Evolutionary conservation across 2,329 filamentous ascomycete species (phyloP), one percentile per base, ranked within the genome.

Genomic region (Alternaria sp.): DNA sequence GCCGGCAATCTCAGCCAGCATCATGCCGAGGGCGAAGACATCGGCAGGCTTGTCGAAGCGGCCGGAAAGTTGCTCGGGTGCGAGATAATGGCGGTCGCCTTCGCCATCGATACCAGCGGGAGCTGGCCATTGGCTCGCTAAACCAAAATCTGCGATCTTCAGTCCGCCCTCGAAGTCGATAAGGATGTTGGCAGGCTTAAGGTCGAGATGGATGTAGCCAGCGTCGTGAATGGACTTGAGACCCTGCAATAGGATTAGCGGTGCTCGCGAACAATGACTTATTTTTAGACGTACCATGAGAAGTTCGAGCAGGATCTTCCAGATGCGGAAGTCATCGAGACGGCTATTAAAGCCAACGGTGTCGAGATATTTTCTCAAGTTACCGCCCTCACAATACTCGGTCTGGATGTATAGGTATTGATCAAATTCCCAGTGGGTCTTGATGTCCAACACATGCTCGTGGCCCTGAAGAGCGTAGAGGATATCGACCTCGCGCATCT

Each of bases 251-350:
- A 58, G n/a, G 46, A 62, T 80, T 67, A 75, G 71, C 53, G 49
- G 11, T 53, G 39, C 23, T 17, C 17, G 33, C 36, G 49, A 23
- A 13, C 33, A 46, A 40, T 48, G 37, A 23, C 39, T 17, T 23
- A 11, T 5, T 6, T 6, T 21, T 21, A 60, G 44, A 82, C 90
- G 80, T 86, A 95, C 92, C 82, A 90, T 81, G 70, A 89, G 86
- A 58, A 97, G 79, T 77, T 99, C 95, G 40, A 97, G 85, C 69
- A 98, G 81, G 57, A 98, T 94, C 81, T 99, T 99, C 92, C 95
- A 99, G 77, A 98, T 97, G 61, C 95, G 87, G 80, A 99, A 99
- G 76, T 98, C 95, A 78, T 99, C 95, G 65, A 99, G 80, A 68
- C 94, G 87, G 45, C 92, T 93, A 74, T 91, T 92, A 61, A 89